Evolutionary conservation across 257 asterid genomes (phyloP).

Genomic region (Cordia subcordata): DNA sequence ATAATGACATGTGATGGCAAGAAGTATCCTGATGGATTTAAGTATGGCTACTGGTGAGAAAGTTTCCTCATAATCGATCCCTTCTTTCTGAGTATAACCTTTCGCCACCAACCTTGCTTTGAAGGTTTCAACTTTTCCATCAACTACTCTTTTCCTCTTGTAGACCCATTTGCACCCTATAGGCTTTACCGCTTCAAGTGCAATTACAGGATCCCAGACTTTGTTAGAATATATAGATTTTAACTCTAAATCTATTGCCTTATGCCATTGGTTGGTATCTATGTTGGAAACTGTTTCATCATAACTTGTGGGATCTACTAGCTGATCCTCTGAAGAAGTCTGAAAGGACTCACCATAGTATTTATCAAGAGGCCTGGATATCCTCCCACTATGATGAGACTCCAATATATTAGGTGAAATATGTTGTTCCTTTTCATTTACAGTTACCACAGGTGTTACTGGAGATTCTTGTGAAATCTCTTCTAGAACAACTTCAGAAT

Average conservation of each 20-base stretch:
- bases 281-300: not conserved
- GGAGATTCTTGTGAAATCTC: not conserved
- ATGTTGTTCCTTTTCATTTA: not conserved
- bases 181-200: not conserved
- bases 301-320: not conserved
- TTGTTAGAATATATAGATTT: not conserved
- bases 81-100: not conserved
- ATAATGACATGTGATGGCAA: not conserved
- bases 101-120: not conserved
- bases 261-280: not conserved
- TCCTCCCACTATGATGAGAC: not conserved
- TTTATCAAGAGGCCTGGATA: not conserved
- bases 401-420: not conserved
- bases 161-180: not conserved
- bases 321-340: not conserved
- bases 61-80: not conserved
- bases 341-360: not conserved
- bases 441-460: not conserved
- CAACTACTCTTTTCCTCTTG: not conserved
- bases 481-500: too few relatives aligned
- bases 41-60: not conserved
- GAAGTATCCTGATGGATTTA: constrained; percentile 1
- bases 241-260: not conserved
- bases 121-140: not conserved
- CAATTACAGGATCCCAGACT: not conserved